These are phyloP conservation scores for Serendipita sp. DNA, from an alignment of 768 basidiomycete species.

Conservation along the genomic window DNA sequence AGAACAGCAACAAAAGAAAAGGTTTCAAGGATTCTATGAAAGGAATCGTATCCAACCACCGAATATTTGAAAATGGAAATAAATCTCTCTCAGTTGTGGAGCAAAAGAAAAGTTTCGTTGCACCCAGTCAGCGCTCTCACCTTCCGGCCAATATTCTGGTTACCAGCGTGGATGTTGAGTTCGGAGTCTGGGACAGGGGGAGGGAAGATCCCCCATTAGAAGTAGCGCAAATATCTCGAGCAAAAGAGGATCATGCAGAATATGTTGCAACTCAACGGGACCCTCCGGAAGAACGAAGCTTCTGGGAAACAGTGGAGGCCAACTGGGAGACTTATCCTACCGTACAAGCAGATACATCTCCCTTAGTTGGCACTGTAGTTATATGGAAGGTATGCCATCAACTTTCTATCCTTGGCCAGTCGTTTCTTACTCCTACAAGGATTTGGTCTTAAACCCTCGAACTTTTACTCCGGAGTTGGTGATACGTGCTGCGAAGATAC, in stretches of 20 bases:
- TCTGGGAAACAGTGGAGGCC: neutral
- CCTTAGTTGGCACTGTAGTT: neutral
- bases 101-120: neutral
- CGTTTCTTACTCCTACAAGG: neutral
- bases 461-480: neutral
- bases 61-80: neutral
- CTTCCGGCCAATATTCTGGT: neutral
- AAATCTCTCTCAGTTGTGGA: neutral
- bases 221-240: neutral
- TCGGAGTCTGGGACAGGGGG: neutral
- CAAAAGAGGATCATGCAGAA: neutral
- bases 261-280: neutral
- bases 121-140: neutral
- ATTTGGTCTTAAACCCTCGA: neutral
- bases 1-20: neutral
- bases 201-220: neutral
- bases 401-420: neutral
- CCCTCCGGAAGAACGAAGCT: neutral
- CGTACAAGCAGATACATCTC: neutral
- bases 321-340: neutral
- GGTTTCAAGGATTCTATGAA: constrained; percentile 2
- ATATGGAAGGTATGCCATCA: neutral
- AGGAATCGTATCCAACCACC: neutral
- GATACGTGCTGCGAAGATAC: neutral
- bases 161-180: neutral